phyloP scores from a whole-genome alignment of 352 stramenopile species.

The Vaucheria bursata region DNA sequence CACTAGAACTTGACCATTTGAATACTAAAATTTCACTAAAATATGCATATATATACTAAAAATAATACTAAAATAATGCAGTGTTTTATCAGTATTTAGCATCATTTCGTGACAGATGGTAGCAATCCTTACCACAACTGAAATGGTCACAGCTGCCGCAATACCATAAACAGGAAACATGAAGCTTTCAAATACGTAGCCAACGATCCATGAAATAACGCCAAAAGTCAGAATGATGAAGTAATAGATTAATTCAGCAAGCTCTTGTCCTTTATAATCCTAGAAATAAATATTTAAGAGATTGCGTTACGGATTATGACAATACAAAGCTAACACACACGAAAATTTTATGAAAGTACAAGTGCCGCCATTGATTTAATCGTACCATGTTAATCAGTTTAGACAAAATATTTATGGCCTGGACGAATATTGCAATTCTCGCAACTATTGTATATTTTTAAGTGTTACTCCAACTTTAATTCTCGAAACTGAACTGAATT shows the following conservation, averaged over 20 bases:
- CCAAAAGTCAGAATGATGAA: slow-evolving; percentile 37
- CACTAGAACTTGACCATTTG: not conserved
- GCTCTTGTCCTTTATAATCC: slow-evolving; percentile 44
- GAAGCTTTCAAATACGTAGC: slow-evolving; percentile 37
- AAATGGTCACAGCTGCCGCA: slow-evolving; percentile 23
- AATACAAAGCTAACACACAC: not conserved
- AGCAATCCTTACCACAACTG: slow-evolving; percentile 41
- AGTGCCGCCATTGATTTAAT: too few relatives aligned
- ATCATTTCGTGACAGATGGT: too few relatives aligned
- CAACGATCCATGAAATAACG: slow-evolving; percentile 31
- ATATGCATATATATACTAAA: not conserved
- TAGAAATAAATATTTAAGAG: slow-evolving; percentile 17
- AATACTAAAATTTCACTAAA: not conserved
- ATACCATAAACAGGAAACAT: slow-evolving; percentile 25
- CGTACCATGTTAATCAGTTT: too few relatives aligned
- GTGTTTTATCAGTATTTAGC: too few relatives aligned
- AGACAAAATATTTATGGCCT: too few relatives aligned
- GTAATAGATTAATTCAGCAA: slow-evolving; percentile 42
- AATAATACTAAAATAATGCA: not conserved
- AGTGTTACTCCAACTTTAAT: too few relatives aligned
- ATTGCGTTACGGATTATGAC: not conserved
- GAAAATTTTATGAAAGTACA: not conserved
- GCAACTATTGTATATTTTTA: too few relatives aligned
- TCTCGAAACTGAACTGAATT: too few relatives aligned
- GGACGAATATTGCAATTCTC: too few relatives aligned